Conservation (phyloP, 306 rosid genomes). For the Gastrolobium villosum region DNA sequence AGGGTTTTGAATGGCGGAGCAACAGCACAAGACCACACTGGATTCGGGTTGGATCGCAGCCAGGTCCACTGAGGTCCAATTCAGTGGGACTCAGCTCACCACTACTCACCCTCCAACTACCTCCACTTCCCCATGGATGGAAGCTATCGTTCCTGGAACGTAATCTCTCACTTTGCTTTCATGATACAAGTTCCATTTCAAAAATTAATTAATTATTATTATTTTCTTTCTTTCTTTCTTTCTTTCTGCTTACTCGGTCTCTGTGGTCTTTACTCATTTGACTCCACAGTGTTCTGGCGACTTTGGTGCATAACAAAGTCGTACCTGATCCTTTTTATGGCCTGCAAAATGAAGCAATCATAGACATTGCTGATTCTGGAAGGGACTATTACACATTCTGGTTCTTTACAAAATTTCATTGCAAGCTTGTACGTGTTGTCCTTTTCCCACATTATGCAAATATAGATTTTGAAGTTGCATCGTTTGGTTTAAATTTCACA, state of each 20-base stretch:
- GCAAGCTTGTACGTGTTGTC: slow-evolving; percentile 66
- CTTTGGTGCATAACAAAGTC: slow-evolving; percentile 83
- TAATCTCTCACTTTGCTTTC: slow-evolving; percentile 46
- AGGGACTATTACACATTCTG: slow-evolving; percentile 92
- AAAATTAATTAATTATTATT: background rate
- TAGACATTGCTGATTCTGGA: slow-evolving; percentile 95
- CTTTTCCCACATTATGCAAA: background rate
- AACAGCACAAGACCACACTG: slow-evolving; percentile 61
- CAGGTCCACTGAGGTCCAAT: slow-evolving; percentile 73
- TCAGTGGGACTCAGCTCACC: slow-evolving; percentile 83
- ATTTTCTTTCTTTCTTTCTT: background rate
- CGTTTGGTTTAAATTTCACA: slow-evolving; percentile 5
- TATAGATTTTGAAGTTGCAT: background rate
- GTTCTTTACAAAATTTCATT: slow-evolving; percentile 80
- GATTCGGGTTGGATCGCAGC: slow-evolving; percentile 91
- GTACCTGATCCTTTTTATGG: slow-evolving; percentile 96
- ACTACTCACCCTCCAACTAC: slow-evolving; percentile 80
- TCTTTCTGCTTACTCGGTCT: background rate
- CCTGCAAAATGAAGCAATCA: slow-evolving; percentile 69
- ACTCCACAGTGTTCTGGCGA: slow-evolving; percentile 75
- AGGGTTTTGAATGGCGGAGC: slow-evolving; percentile 51
- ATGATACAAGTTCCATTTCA: background rate
- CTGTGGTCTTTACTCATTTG: slow-evolving; percentile 23
- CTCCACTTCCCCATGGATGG: slow-evolving; percentile 80
- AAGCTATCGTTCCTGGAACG: slow-evolving; percentile 96